Base-by-base conservation (phyloP, 2,329 filamentous ascomycete species). In the Fusarium sp. region DNA sequence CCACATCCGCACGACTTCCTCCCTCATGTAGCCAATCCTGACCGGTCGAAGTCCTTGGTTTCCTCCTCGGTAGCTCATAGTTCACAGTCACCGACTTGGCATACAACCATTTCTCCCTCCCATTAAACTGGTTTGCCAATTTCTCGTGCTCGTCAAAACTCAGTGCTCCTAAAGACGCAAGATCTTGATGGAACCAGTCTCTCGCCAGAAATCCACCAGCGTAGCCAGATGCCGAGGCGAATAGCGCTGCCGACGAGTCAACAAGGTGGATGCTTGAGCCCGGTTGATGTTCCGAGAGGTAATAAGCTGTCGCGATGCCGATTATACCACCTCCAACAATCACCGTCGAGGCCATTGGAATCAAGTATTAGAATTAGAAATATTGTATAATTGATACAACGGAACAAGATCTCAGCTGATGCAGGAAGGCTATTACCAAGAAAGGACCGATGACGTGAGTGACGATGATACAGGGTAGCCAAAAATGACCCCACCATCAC, bases 171-270 rank as follows among this genome's bases (percentile, higher is more conserved):
- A 95, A 85, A 1, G 86, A 83, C 1, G 88, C 85, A 11, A 89
- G 83, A 3, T 86, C 84, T 1, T 89, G 84, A 0, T 85, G 85
- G 76, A 93, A 94, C 92, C 93, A 95, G 80, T 95, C 91, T 39
- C 85, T 86, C 0, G 93, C 93, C 14, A 95, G 79, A 77, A 95
- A 96, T 0, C 93, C 93, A 24, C 88, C 94, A 0, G 93, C 92
- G 73, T 89, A 91, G 3, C 93, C 93, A 5, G 92, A 95, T 1
- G 93, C 93, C 36, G 91, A 93, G 17, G 89, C 87, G 81, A 95
- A 94, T 38, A 95, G 86, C 70, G 89, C 80, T 3, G 83, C 79
- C 0, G 84, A 83, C 1, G 83, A 78, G 59, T 88, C 87, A 41
- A 88, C 82, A 13, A 88, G 80, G 71, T 87, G 85, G 60, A 88